Conservation (phyloP, 176 grass and related monocot species). For the Puccinellia tenuiflora region DNA sequence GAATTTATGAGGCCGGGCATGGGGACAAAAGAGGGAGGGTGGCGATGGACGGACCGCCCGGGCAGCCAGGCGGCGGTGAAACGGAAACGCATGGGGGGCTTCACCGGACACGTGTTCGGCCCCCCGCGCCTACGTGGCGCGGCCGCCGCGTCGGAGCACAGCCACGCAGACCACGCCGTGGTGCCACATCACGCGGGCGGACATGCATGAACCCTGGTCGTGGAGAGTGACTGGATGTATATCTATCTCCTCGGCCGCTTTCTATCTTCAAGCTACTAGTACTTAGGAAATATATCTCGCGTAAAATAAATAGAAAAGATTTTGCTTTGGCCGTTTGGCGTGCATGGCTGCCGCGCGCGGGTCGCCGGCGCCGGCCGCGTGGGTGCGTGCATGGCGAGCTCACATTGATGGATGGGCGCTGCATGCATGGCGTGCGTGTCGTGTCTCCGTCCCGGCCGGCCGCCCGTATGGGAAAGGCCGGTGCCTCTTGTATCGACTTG, state of each 20-base stretch:
- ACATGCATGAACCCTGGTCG: too few relatives aligned
- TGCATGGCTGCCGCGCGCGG: background rate
- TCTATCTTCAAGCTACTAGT: too few relatives aligned
- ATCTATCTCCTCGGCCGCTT: too few relatives aligned
- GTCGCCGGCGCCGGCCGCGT: background rate
- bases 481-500: background rate
- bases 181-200: too few relatives aligned
- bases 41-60: background rate
- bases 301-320: background rate
- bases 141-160: too few relatives aligned
- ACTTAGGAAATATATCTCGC: too few relatives aligned
- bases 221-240: too few relatives aligned
- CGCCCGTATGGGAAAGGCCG: background rate
- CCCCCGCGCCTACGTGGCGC: background rate
- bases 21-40: slow-evolving; percentile 25
- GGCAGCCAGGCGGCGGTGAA: background rate
- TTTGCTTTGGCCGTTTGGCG: background rate
- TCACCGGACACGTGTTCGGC: slow-evolving; percentile 28
- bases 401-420: background rate
- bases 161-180: too few relatives aligned
- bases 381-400: background rate
- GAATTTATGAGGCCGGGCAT: slow-evolving; percentile 16
- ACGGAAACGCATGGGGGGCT: background rate
- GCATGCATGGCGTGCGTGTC: background rate
- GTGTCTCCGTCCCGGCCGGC: background rate